Evolutionary conservation across 805 yeast species (phyloP).

Genomic region (Kodamaea kaohsiungensis): DNA sequence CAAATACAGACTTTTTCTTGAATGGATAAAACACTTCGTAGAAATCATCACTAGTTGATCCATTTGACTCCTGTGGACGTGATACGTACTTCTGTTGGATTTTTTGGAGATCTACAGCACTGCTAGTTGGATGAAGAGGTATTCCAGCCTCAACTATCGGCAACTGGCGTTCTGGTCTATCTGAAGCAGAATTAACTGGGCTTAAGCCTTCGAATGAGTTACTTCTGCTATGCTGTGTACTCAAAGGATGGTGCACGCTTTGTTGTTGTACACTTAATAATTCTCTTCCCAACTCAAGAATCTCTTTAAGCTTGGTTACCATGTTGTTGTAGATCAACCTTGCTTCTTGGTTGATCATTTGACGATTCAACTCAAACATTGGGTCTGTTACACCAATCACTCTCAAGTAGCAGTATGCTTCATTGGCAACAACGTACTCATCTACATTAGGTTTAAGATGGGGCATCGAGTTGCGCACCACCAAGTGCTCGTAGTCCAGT

Average conservation of each 20-base stretch:
- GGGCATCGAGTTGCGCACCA: constrained; percentile 16
- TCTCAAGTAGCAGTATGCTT: constrained; percentile 26
- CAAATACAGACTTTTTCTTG: constrained; percentile 30
- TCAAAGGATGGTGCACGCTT: neutral
- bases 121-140: constrained; percentile 18
- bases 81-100: constrained; percentile 27
- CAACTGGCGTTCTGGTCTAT: neutral
- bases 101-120: constrained; percentile 28
- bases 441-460: constrained; percentile 18
- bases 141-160: neutral
- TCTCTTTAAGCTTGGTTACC: constrained; percentile 29
- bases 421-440: constrained; percentile 34
- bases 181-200: neutral
- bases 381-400: constrained; percentile 25
- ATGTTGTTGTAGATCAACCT: constrained; percentile 30
- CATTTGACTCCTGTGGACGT: neutral
- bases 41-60: constrained; percentile 10
- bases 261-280: constrained; percentile 9
- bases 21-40: constrained; percentile 35
- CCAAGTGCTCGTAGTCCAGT: constrained; percentile 25
- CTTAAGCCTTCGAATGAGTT: neutral
- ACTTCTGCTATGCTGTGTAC: neutral
- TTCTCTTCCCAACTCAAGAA: constrained; percentile 27
- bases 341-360: constrained; percentile 35
- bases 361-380: constrained; percentile 28